These are phyloP conservation scores for Primulina tabacum DNA, from an alignment of 257 asterid genomes.

Conservation along the genomic window DNA sequence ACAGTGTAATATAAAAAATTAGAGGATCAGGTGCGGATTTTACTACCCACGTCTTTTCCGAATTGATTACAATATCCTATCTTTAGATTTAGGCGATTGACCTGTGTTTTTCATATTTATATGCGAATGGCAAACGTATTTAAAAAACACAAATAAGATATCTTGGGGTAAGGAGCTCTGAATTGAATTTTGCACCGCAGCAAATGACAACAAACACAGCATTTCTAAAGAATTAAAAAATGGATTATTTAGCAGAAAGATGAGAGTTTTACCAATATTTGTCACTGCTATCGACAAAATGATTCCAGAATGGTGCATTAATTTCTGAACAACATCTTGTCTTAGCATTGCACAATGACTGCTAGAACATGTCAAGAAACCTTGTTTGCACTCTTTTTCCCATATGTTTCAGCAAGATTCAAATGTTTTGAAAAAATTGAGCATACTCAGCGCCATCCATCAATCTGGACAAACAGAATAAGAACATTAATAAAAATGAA, in stretches of 20 bases:
- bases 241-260: constrained; percentile 3
- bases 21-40: neutral
- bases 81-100: neutral
- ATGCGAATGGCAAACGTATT: neutral
- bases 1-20: too few relatives aligned
- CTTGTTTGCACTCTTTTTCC: constrained; percentile 9
- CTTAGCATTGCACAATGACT: constrained; percentile 30
- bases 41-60: neutral
- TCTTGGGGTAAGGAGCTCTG: neutral
- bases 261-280: constrained; percentile 24
- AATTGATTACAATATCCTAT: neutral
- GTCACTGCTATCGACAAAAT: constrained; percentile 12
- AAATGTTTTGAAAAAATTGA: neutral
- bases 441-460: constrained; percentile 8
- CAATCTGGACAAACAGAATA: constrained; percentile 5
- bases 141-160: neutral
- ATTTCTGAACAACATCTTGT: constrained; percentile 26
- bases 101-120: too few relatives aligned
- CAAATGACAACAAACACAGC: neutral
- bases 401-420: constrained; percentile 21
- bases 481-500: neutral
- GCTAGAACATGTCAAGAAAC: constrained; percentile 20
- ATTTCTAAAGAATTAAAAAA: neutral
- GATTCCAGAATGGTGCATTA: constrained; percentile 20
- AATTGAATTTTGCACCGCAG: neutral